phyloP scores from a whole-genome alignment of 257 asterid genomes.

The Solanum lycopersicoides region DNA sequence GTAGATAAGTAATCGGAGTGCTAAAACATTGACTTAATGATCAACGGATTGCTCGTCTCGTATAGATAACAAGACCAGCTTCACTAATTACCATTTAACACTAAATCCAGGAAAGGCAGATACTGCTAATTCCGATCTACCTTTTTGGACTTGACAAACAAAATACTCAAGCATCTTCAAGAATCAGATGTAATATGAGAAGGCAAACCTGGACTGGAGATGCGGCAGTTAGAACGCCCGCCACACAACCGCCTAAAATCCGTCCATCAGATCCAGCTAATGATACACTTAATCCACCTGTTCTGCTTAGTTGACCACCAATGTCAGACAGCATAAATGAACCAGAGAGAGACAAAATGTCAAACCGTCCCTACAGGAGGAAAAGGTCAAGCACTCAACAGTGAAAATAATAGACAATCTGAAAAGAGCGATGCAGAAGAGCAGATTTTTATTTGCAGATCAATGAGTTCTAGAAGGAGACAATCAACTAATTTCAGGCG shows the following conservation, averaged over 20 bases:
- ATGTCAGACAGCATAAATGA: constrained; percentile 44
- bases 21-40: neutral
- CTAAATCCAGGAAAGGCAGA: neutral
- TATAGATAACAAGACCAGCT: neutral
- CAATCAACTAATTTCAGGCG: neutral
- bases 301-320: constrained; percentile 42
- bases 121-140: neutral
- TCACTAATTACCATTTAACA: neutral
- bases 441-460: neutral
- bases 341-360: constrained; percentile 48
- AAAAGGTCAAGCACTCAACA: neutral
- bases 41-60: neutral
- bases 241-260: constrained; percentile 62
- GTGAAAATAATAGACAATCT: neutral
- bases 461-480: neutral
- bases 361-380: constrained; percentile 36
- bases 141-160: neutral
- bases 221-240: constrained; percentile 46
- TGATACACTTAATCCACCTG: constrained; percentile 46
- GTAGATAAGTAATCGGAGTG: neutral
- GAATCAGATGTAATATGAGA: neutral
- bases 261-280: constrained; percentile 62
- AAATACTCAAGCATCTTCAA: neutral
- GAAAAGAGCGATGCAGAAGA: neutral
- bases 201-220: constrained; percentile 52